A percentile compares a stretch with the other conserved stretches of the same genome.
Conservation (phyloP, 768 basidiomycete species). For the Psilocybe azurescens region DNA sequence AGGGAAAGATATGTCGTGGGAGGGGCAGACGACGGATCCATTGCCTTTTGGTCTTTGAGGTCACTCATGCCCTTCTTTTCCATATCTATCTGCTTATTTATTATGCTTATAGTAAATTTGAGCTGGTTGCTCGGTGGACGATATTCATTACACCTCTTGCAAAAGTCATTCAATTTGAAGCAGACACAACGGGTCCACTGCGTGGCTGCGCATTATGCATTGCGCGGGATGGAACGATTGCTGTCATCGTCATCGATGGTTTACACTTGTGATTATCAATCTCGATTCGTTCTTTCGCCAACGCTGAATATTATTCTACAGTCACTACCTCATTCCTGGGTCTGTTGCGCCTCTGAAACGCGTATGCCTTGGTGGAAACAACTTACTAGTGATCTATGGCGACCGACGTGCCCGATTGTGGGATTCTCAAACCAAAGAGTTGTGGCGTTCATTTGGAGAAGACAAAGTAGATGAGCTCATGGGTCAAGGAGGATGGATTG, state of each 20-base stretch:
- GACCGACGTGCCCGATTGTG: constrained; percentile 84
- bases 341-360: constrained; percentile 67
- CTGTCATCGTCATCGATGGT: constrained; percentile 73
- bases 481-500: constrained; percentile 72
- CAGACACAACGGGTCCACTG: constrained; percentile 59
- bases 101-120: constrained; percentile 53
- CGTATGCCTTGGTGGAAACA: constrained; percentile 69
- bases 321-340: constrained; percentile 84
- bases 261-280: constrained; percentile 67
- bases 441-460: constrained; percentile 79
- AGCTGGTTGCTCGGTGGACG: constrained; percentile 73
- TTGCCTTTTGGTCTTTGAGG: constrained; percentile 76
- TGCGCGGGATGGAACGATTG: constrained; percentile 82
- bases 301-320: constrained; percentile 31
- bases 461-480: constrained; percentile 83
- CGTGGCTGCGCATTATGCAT: constrained; percentile 75
- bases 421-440: constrained; percentile 83
- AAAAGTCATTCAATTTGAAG: constrained; percentile 59
- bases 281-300: not conserved
- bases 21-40: constrained; percentile 79
- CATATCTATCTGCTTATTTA: not conserved
- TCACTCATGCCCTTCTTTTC: constrained; percentile 30
- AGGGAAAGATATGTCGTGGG: constrained; percentile 71
- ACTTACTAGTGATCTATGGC: constrained; percentile 76
- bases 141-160: constrained; percentile 71